phyloP scores from a whole-genome alignment of 352 stramenopile species.

The Phytophthora pisi region DNA sequence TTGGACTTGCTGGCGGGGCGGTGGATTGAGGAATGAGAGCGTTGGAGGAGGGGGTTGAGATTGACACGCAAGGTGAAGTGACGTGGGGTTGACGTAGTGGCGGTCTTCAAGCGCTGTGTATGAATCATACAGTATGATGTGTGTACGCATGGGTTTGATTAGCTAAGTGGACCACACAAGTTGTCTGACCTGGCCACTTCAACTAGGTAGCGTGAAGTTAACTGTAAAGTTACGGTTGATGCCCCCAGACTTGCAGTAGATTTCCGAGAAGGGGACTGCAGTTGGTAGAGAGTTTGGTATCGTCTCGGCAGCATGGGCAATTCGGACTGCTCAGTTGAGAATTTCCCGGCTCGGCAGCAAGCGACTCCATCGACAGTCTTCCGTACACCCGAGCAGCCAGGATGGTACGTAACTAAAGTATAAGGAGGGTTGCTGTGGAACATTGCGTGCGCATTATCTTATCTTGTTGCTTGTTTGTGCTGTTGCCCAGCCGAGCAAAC shows the following conservation, averaged over 20 bases:
- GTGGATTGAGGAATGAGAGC: constrained; percentile 18
- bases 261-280: constrained; percentile 7
- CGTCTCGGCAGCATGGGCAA: no score
- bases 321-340: constrained; percentile 12
- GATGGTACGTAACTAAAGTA: not conserved
- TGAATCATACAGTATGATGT: no score
- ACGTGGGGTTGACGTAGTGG: not conserved
- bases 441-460: not conserved
- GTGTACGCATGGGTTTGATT: constrained; percentile 7
- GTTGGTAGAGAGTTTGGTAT: constrained; percentile 2
- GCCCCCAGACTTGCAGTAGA: constrained; percentile 5
- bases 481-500: constrained; percentile 19
- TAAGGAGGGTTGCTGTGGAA: not conserved
- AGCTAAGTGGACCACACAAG: not conserved
- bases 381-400: not conserved
- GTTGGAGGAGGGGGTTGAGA: not conserved
- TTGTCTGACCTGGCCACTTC: constrained; percentile 2
- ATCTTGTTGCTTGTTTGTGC: not conserved
- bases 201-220: constrained; percentile 1
- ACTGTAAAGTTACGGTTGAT: not conserved
- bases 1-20: not conserved
- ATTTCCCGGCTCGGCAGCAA: constrained; percentile 14
- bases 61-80: not conserved
- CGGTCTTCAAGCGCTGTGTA: constrained; percentile 4
- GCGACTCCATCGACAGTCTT: constrained; percentile 3